Evolutionary conservation across 257 asterid species (phyloP), one percentile per base, ranked within the genome.

Genomic region (Linderniella brevidens): DNA sequence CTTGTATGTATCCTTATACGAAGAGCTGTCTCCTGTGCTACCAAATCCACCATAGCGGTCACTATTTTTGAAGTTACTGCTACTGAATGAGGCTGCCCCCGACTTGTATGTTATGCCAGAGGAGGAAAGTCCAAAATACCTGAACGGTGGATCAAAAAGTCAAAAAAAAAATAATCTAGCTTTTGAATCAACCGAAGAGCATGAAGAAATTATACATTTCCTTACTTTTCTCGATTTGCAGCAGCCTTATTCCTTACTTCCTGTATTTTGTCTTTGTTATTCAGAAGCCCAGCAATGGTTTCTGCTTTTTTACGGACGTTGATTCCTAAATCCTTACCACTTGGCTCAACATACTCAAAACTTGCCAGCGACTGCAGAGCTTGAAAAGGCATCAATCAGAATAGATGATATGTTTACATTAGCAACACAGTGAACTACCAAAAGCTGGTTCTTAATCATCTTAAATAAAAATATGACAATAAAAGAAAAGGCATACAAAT

Each of bases 231-330:
- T 66, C 92, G 92, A 61, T 72, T 90, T 56, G 66, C 61, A 47
- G 93, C 60, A 63, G 99, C 99, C 68, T 79, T 85, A 50, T 74
- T 63, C 68, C 99, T 79, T 63, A 66, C 80, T 65, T 75, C 86
- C 63, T 81, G 93, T 60, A 90, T 77, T 79, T 85, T 85, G 53
- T 90, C 99, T 72, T 77, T 75, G 84, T 79, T 54, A 66, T 90
- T 81, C 42, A 90, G 72, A 61, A 85, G 86, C 49, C 72, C 52
- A 54, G 70, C 92, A 25, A 90, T 72, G 55, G 74, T 75, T 68
- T 85, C 99, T 20, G 96, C 82, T 65, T 70, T 90, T 68, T 85
- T 90, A 50, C 96, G 73, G 66, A 90, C 96, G 57, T 90, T 90
- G 62, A 85, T 64, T 54, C 96, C 99, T 66, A 76, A 12, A 68